Percentiles rank a stretch among this genome's conserved stretches.
Evolutionary conservation across 1,284 basidiomycete species (phyloP).

Genomic region (Exsudoporus floridanus): DNA sequence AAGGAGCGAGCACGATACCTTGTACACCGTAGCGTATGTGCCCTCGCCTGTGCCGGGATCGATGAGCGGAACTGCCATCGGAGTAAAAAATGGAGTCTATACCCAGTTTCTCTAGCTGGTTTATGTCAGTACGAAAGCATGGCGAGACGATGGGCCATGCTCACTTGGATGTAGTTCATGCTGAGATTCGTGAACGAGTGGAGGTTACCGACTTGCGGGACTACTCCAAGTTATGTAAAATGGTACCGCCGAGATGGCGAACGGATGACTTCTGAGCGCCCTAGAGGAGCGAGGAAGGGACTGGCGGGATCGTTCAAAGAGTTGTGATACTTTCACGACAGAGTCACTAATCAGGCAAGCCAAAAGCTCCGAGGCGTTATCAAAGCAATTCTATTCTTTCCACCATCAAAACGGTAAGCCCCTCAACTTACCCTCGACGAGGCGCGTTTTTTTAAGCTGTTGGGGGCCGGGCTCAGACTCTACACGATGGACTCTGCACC

Average conservation of each 20-base stretch:
- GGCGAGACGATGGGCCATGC: neutral
- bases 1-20: constrained; percentile 48
- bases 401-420: constrained; percentile 3
- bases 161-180: constrained; percentile 38
- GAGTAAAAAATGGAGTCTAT: constrained; percentile 3
- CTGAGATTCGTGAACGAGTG: neutral
- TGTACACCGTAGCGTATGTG: constrained; percentile 89
- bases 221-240: constrained; percentile 3
- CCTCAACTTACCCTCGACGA: neutral
- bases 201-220: neutral
- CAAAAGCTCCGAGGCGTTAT: neutral
- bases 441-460: neutral
- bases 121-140: constrained; percentile 10
- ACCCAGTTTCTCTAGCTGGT: constrained; percentile 37
- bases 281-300: neutral
- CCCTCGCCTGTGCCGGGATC: constrained; percentile 60
- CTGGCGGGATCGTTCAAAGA: neutral
- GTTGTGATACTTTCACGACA: neutral
- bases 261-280: neutral
- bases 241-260: constrained; percentile 3
- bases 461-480: neutral
- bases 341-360: constrained; percentile 22
- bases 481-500: constrained; percentile 40
- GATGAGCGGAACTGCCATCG: constrained; percentile 8
- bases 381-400: neutral